Evolutionary conservation across 371 early-diverging fungal genomes (phyloP), one percentile per base, ranked within the genome.

Genomic region (Coemansia sp.): DNA sequence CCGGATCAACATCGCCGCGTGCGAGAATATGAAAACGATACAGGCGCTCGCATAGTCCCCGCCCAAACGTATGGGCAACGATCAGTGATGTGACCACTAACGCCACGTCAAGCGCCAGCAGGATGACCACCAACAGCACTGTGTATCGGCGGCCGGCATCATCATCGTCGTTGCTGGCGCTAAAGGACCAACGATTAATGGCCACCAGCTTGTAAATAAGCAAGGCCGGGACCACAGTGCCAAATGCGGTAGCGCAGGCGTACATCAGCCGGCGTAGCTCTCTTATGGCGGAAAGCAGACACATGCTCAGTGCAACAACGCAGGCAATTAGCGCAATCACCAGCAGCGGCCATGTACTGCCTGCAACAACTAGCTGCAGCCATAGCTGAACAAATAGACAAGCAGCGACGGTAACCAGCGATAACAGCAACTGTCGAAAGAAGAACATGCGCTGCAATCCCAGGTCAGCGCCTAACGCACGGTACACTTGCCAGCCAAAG

Each of bases 401-500:
- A 0, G 61, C 50, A 6, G 66, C 66, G 41, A 77, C 59, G 20
- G 58, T 50, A 0, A 72, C 55, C 9, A 75, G 55, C 10, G 70
- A 63, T 2, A 78, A 11, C 8, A 74, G 53, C 9, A 72, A 51
- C 49, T 70, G 77, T 16, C 64, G 67, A 55, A 36, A 67, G 7
- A 52, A 40, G 55, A 65, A 75, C 65, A 71, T 78, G 30, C 67
- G 60, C 36, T 63, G 71, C 56, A 80, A 74, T n/a, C 49, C 43
- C 31, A 74, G 45, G 47, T 82, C 74, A 8, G 81, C 79, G 2
- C 82, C 83, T 26, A 82, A 65, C 13, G 65, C 66, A 31, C 80
- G 70, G 59, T 66, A 83, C 32, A 83, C 74, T 16, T 71, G 69
- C 83, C 83, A 83, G 14, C 82, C 84, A 57, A 81, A 81, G 32